Evolutionary conservation across 1,284 basidiomycete genomes (phyloP).

Genomic region (Malassezia sympodialis): DNA sequence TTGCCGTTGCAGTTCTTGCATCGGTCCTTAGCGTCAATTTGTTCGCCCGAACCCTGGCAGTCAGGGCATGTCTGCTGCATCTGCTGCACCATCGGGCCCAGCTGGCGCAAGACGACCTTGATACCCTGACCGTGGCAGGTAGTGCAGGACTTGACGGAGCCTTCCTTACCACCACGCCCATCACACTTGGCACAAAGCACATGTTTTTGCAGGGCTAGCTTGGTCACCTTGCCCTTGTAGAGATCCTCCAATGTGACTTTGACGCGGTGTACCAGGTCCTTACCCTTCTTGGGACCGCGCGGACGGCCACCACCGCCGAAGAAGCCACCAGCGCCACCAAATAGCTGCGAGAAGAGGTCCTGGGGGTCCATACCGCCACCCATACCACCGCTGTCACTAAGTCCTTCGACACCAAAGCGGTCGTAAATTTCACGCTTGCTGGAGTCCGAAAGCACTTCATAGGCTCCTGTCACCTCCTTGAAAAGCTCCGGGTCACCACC

Average conservation of each 20-base stretch:
- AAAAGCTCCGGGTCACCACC: slow-evolving; percentile 88
- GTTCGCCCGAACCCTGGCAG: slow-evolving; percentile 80
- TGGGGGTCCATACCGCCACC: slow-evolving; percentile 87
- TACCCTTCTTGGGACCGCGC: slow-evolving; percentile 84
- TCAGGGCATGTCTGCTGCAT: slow-evolving; percentile 91
- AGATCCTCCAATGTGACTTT: slow-evolving; percentile 92
- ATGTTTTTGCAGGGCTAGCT: slow-evolving; percentile 91
- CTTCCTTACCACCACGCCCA: slow-evolving; percentile 94
- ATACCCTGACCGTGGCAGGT: slow-evolving; percentile 82
- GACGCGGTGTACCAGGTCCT: slow-evolving; percentile 95
- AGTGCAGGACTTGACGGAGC: slow-evolving; percentile 71
- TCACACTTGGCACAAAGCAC: slow-evolving; percentile 86
- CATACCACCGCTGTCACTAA: slow-evolving; percentile 58
- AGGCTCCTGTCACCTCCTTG: slow-evolving; percentile 95
- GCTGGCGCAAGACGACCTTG: slow-evolving; percentile 81
- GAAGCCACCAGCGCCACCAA: slow-evolving; percentile 61
- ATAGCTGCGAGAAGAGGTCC: slow-evolving; percentile 96
- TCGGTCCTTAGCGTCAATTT: slow-evolving; percentile 85
- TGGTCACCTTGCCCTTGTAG: slow-evolving; percentile 96
- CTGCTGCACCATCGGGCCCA: slow-evolving; percentile 99
- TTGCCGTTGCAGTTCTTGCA: slow-evolving; percentile 91
- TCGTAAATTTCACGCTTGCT: slow-evolving; percentile 69
- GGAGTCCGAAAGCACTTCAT: slow-evolving; percentile 83
- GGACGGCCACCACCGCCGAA: slow-evolving; percentile 58
- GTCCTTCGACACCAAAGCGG: slow-evolving; percentile 80